Evolutionary conservation across 1,139 yeast genomes (phyloP), one percentile per base, ranked within the genome.

Genomic region (Candida sanyaensis): DNA sequence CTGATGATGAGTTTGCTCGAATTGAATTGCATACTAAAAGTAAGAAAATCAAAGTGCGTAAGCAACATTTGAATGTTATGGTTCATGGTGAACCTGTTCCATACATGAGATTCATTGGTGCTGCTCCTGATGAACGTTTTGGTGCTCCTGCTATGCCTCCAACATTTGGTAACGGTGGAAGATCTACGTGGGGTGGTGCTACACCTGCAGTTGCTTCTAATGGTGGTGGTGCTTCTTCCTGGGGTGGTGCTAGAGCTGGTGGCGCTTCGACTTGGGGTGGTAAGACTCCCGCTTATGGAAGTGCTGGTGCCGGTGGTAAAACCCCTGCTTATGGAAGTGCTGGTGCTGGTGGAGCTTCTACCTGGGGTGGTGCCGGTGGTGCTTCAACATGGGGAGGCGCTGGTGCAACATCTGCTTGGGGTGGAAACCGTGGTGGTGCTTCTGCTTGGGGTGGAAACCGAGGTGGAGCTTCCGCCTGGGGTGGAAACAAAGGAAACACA

Each of bases 11-110:
- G 21, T 81, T 79, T 58, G 98, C 98, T 2, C 81, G 98, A 52
- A 88, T 93, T 42, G 99, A 93, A 68, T 78, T 93, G 55, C 98
- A 93, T 66, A 88, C 97, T 34, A 92, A 91, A 60, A 86, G 86
- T 61, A 95, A 93, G 65, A 88, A 86, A 52, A 84, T 92, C 54
- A 90, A 93, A 54, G 91, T 93, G 36, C 86, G 83, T 58, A 92
- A 92, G 62, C 79, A 81, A 36, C 88, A 84, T 62, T 77, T 93
- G 59, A 79, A 87, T 56, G 89, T 91, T 53, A 78, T 84, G 58
- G 77, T 82, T 43, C 73, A 81, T 33, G 86, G 86, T 43, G 86
- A 80, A 58, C 77, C 87, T 41, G 77, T 92, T 44, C 87, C 97
- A 12, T 92, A 89, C 63, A 84, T 87, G 59, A 89, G 93, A 57